phyloP scores from a whole-genome alignment of 345 rosid genomes.

The Euphorbia lathyris region DNA sequence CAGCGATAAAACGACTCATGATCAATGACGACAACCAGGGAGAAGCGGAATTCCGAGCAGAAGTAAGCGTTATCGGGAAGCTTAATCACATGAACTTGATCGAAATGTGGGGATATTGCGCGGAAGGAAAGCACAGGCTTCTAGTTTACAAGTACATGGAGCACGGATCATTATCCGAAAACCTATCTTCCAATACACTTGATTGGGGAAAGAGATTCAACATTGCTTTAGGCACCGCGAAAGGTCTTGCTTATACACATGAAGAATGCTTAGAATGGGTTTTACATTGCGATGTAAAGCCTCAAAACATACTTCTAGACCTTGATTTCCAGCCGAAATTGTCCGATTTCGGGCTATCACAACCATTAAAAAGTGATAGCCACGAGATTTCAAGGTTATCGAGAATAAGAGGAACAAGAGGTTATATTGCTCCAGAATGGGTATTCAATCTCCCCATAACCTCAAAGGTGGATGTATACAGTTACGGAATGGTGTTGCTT shows the following conservation, averaged over 20 bases:
- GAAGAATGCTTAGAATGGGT: conserved; percentile 24
- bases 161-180: conserved; percentile 10
- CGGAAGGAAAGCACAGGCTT: conserved; percentile 19
- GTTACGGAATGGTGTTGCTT: conserved; percentile 17
- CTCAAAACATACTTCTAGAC: conserved; percentile 16
- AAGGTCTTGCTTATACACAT: conserved; percentile 22
- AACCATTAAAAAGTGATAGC: background rate
- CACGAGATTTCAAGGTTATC: conserved; percentile 5
- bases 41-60: conserved; percentile 20
- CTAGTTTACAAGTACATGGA: conserved; percentile 21
- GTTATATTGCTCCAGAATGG: conserved; percentile 22
- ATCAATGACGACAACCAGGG: conserved; percentile 15
- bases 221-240: conserved; percentile 17
- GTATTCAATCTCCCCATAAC: conserved; percentile 15
- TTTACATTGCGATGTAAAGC: conserved; percentile 20
- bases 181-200: background rate
- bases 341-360: conserved; percentile 18
- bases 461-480: conserved; percentile 12
- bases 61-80: conserved; percentile 13
- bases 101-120: conserved; percentile 22
- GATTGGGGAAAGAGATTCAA: conserved; percentile 6
- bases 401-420: conserved; percentile 11
- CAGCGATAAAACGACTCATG: conserved; percentile 12
- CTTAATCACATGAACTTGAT: conserved; percentile 22
- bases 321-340: conserved; percentile 6